phyloP scores from a whole-genome alignment of 2,329 filamentous ascomycete species.

The Madurella fahalii region DNA sequence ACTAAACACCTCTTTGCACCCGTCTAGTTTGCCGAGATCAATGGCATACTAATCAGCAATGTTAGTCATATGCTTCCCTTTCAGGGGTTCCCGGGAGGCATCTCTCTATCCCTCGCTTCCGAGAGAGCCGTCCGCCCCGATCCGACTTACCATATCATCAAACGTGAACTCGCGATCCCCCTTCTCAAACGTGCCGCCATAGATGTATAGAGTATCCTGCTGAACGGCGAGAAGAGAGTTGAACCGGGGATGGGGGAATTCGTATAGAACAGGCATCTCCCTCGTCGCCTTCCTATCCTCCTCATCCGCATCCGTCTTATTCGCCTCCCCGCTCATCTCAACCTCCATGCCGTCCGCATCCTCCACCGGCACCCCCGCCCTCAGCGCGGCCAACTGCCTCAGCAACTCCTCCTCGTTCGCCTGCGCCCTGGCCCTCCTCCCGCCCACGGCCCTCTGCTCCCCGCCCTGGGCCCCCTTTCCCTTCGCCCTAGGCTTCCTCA shows the following conservation, averaged over 20 bases:
- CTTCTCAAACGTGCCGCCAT: constrained; percentile 92
- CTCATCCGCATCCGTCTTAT: constrained; percentile 37
- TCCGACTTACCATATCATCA: constrained; percentile 62
- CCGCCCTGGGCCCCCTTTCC: constrained; percentile 45
- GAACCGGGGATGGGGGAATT: constrained; percentile 86
- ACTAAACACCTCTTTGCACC: constrained; percentile 86
- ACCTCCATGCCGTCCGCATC: constrained; percentile 41
- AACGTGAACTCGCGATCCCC: constrained; percentile 94
- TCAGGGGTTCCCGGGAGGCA: too few species aligned
- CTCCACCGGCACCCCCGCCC: constrained; percentile 64
- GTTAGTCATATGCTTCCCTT: too few species aligned
- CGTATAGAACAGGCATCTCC: constrained; percentile 65
- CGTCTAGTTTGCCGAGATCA: constrained; percentile 91
- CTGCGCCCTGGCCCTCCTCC: constrained; percentile 69
- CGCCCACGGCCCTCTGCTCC: constrained; percentile 48
- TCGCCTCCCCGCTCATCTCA: constrained; percentile 41
- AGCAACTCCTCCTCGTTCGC: constrained; percentile 90
- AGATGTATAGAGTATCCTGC: constrained; percentile 88
- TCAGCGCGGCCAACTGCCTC: constrained; percentile 78
- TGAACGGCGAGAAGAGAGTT: constrained; percentile 89
- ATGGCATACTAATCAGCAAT: constrained; percentile 58
- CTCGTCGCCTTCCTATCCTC: constrained; percentile 53
- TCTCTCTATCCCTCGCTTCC: too few species aligned
- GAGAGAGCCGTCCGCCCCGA: too few species aligned
- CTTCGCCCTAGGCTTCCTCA: constrained; percentile 69